Evolutionary conservation across 1,284 basidiomycete genomes (phyloP).

Genomic region (Moniliella sp.): DNA sequence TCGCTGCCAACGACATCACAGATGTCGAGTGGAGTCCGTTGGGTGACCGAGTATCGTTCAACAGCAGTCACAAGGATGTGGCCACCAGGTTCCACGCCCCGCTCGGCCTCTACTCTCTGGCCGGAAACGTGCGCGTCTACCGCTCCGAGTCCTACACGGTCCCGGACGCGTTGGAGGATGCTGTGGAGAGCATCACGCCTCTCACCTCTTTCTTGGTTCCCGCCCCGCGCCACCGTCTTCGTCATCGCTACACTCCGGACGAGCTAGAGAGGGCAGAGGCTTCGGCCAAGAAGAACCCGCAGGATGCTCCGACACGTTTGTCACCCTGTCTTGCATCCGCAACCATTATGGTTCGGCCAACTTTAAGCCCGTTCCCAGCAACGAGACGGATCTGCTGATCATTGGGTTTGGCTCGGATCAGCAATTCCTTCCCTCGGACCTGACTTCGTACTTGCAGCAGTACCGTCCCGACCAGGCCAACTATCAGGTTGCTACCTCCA

Average conservation of each 20-base stretch:
- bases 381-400: slow-evolving; percentile 1
- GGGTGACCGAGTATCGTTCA: slow-evolving; percentile 2
- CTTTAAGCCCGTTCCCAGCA: not conserved
- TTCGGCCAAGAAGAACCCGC: no score
- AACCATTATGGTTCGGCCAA: slow-evolving; percentile 1
- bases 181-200: slow-evolving; percentile 1
- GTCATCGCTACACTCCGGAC: no score
- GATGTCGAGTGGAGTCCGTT: no score
- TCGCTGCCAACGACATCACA: slow-evolving; percentile 2
- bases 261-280: no score
- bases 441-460: slow-evolving; percentile 1
- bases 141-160: slow-evolving; percentile 1
- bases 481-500: slow-evolving; percentile 1
- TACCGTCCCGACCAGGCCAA: slow-evolving; percentile 1
- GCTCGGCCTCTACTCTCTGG: not conserved
- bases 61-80: slow-evolving; percentile 1
- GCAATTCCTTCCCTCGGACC: slow-evolving; percentile 1
- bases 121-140: slow-evolving; percentile 1
- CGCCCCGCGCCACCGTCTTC: no score
- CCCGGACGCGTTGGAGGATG: no score
- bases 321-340: slow-evolving; percentile 1
- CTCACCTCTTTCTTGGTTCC: slow-evolving; percentile 1
- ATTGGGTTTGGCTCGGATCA: not conserved
- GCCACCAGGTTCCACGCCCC: slow-evolving; percentile 4
- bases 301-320: slow-evolving; percentile 1